A percentile compares a stretch with the other conserved stretches of the same genome.
These are phyloP conservation scores for Yarrowia sp. DNA, from an alignment of 805 yeast species.

Conservation along the genomic window DNA sequence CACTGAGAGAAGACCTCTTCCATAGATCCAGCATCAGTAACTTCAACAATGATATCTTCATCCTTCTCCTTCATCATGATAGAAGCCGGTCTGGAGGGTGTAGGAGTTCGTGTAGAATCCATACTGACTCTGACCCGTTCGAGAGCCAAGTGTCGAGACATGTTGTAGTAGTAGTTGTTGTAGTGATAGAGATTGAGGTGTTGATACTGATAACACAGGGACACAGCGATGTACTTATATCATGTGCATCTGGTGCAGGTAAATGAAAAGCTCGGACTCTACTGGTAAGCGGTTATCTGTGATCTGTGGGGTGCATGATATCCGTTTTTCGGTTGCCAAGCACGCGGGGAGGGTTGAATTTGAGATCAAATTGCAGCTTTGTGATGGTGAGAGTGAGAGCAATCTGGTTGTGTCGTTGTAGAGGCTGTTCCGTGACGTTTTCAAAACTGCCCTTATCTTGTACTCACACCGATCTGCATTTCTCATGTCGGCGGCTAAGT, in stretches of 20 bases:
- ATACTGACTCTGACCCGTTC: background rate
- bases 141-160: conserved; percentile 1
- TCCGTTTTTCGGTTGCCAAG: background rate
- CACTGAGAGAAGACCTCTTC: conserved; percentile 31
- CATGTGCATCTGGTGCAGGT: background rate
- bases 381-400: background rate
- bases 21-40: background rate
- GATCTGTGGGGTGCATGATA: conserved; percentile 12
- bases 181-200: background rate
- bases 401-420: background rate
- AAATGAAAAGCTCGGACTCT: background rate
- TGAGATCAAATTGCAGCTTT: background rate
- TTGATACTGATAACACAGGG: background rate
- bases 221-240: background rate
- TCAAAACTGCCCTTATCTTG: background rate
- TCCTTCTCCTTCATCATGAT: background rate
- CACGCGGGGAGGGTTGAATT: background rate
- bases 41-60: background rate
- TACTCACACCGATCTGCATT: background rate
- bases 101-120: background rate
- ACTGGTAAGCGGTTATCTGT: conserved; percentile 13
- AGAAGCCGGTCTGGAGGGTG: background rate
- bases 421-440: too few relatives aligned
- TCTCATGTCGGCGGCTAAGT: conserved; percentile 5
- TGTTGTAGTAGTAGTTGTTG: background rate